Percentiles rank a stretch among this genome's conserved stretches.
Evolutionary conservation across 345 rosid genomes (phyloP).

Genomic region (Citrus reticulata): DNA sequence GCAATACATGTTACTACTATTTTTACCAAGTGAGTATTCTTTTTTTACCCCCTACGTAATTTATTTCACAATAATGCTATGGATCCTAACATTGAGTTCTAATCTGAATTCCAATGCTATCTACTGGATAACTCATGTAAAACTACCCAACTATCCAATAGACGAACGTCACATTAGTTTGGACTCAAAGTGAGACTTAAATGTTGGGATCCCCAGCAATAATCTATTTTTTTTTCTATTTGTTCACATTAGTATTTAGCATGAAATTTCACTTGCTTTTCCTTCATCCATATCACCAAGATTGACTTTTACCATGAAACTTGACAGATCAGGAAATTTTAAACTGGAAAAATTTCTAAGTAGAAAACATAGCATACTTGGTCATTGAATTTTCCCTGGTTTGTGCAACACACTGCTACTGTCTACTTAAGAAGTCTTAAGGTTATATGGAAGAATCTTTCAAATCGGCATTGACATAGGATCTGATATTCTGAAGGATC

Average conservation of each 20-base stretch:
- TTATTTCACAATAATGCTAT: not conserved
- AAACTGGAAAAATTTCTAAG: not conserved
- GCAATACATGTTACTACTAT: slow-evolving; percentile 3
- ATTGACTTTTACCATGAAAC: not conserved
- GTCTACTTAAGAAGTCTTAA: not conserved
- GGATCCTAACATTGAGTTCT: no score
- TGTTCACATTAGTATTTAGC: not conserved
- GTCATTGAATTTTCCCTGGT: not conserved
- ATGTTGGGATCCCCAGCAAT: no score
- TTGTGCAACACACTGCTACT: not conserved
- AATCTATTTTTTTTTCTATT: no score
- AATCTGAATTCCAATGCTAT: no score
- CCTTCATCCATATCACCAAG: not conserved
- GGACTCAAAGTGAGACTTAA: no score
- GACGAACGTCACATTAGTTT: no score
- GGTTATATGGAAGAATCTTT: not conserved
- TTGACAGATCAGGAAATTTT: not conserved
- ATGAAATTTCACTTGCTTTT: not conserved
- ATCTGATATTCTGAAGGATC: not conserved
- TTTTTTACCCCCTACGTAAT: not conserved
- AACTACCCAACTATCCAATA: no score
- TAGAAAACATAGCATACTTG: not conserved
- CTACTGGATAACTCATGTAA: no score
- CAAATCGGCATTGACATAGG: not conserved
- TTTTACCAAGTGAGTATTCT: slow-evolving; percentile 28